phyloP scores from a whole-genome alignment of 441 rosid species.

The Brassica hybrid region DNA sequence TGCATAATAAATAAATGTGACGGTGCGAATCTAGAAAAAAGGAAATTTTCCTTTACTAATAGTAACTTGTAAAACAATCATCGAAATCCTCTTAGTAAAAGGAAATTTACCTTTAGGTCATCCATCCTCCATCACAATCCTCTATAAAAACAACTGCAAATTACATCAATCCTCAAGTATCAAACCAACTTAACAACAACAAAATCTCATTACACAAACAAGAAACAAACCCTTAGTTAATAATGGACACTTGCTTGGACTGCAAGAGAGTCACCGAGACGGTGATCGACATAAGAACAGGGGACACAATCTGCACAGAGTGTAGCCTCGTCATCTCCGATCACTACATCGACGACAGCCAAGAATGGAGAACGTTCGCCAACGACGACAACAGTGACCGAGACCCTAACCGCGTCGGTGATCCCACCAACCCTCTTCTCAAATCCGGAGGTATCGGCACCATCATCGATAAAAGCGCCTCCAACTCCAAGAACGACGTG shows the following conservation, averaged over 20 bases:
- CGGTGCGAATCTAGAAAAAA: constrained; percentile 3
- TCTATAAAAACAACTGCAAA: not conserved
- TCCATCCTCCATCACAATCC: not conserved
- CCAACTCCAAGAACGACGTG: not conserved
- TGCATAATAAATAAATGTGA: not conserved
- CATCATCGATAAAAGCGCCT: not conserved
- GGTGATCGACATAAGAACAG: not conserved
- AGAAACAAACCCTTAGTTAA: constrained; percentile 10
- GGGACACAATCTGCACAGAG: constrained; percentile 38
- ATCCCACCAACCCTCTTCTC: constrained; percentile 27
- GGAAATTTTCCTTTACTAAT: not conserved
- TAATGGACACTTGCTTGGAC: constrained; percentile 30
- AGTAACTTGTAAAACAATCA: constrained; percentile 7
- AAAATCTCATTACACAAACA: not conserved
- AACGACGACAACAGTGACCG: not conserved
- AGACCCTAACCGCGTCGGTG: constrained; percentile 34
- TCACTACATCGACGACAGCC: not conserved
- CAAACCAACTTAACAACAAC: constrained; percentile 10
- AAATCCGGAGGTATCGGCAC: constrained; percentile 22
- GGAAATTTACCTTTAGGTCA: not conserved
- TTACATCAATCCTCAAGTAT: not conserved
- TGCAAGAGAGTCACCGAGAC: constrained; percentile 22
- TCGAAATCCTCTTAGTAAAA: constrained; percentile 9
- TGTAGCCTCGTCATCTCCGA: constrained; percentile 19
- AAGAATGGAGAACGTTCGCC: too few species aligned